These are phyloP conservation scores for Xylariales sp. DNA, from an alignment of 2,329 filamentous ascomycete genomes.

Conservation along the genomic window DNA sequence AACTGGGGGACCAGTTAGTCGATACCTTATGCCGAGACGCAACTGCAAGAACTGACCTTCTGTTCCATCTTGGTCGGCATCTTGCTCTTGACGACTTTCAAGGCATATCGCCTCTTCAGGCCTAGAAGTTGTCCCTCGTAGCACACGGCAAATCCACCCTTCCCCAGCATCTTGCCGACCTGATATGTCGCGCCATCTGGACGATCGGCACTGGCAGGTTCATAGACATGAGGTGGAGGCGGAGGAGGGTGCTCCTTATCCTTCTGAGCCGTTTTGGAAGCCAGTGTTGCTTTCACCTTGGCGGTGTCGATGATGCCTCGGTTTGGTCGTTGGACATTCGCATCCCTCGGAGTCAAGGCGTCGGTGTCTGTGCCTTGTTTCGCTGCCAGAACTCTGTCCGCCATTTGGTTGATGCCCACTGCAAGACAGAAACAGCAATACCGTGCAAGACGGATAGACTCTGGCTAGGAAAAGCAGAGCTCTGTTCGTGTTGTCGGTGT, in stretches of 20 bases:
- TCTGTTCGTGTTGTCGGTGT: conserved; percentile 6
- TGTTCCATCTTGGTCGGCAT: conserved; percentile 82
- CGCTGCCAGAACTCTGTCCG: conserved; percentile 41
- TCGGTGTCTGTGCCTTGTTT: conserved; percentile 54
- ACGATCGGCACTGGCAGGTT: conserved; percentile 64
- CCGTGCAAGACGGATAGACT: conserved; percentile 10
- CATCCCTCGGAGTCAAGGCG: conserved; percentile 61
- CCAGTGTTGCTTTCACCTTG: conserved; percentile 45
- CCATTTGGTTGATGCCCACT: conserved; percentile 33
- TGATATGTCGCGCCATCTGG: conserved; percentile 68
- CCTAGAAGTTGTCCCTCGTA: conserved; percentile 66
- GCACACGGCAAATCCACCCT: conserved; percentile 79
- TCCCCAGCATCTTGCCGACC: conserved; percentile 69
- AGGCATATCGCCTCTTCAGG: conserved; percentile 63
- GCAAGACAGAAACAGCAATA: conserved; percentile 6
- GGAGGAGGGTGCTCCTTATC: conserved; percentile 65
- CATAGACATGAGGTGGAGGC: conserved; percentile 54
- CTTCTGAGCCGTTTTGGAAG: conserved; percentile 32
- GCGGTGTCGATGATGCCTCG: conserved; percentile 30
- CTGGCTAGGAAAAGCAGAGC: conserved; percentile 10
- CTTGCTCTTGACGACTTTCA: conserved; percentile 79
- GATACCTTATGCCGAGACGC: not conserved
- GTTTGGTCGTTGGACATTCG: conserved; percentile 51
- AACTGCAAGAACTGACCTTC: conserved; percentile 61
- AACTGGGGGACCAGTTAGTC: conserved; percentile 38